phyloP scores from a whole-genome alignment of 805 yeast genomes.

The Zygotorulaspora chibaensis region DNA sequence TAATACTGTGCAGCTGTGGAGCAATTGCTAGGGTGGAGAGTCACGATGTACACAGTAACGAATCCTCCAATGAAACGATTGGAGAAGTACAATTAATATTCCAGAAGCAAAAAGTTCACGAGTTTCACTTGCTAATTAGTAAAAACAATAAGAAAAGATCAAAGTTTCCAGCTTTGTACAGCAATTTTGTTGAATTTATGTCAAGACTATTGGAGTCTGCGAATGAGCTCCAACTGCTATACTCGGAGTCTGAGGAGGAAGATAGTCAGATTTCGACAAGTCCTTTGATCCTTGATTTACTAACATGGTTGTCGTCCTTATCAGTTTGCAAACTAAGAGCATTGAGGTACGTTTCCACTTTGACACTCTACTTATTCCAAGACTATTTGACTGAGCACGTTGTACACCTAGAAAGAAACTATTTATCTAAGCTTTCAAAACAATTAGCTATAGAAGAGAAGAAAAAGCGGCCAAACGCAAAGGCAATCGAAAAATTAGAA shows the following conservation, averaged over 20 bases:
- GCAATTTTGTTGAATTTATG: constrained; percentile 54
- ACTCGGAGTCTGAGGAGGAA: constrained; percentile 35
- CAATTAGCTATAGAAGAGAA: constrained; percentile 38
- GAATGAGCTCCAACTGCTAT: constrained; percentile 60
- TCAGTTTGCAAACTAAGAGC: constrained; percentile 68
- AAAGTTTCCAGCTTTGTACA: constrained; percentile 44
- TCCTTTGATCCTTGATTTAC: constrained; percentile 42
- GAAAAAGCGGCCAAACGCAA: constrained; percentile 37
- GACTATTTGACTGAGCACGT: constrained; percentile 53
- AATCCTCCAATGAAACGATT: constrained; percentile 68
- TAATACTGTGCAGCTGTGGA: constrained; percentile 68
- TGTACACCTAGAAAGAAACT: constrained; percentile 34
- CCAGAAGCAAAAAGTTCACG: constrained; percentile 57
- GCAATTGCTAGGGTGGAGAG: constrained; percentile 60
- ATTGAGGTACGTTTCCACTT: constrained; percentile 63
- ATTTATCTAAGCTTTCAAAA: constrained; percentile 38
- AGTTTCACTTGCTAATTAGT: constrained; percentile 60
- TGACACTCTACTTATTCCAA: constrained; percentile 55
- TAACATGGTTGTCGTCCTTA: constrained; percentile 73
- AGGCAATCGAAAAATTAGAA: constrained; percentile 46
- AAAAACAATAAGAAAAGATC: constrained; percentile 42
- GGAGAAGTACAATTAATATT: constrained; percentile 66
- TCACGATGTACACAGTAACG: constrained; percentile 70
- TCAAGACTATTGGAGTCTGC: constrained; percentile 46
- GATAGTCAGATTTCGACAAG: constrained; percentile 20